Percentiles rank a stretch among this genome's conserved stretches.
phyloP scores from a whole-genome alignment of 2,329 filamentous ascomycete genomes.

The Claviceps citrina region DNA sequence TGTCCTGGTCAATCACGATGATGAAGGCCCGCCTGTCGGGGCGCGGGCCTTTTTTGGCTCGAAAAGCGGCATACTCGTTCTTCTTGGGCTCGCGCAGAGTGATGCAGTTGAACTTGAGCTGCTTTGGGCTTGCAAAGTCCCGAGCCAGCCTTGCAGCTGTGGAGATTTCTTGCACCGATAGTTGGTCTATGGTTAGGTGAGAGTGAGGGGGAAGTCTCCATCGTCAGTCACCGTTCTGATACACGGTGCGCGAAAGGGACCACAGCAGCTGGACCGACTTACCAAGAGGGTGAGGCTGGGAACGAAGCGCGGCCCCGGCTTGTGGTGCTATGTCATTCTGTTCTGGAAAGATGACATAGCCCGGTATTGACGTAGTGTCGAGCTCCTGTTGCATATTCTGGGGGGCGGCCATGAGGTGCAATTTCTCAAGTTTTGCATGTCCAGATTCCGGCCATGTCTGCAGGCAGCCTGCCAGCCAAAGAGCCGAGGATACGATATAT shows the following conservation, averaged over 20 bases:
- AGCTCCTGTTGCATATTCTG: slow-evolving; percentile 7
- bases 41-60: slow-evolving; percentile 31
- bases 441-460: slow-evolving; percentile 2
- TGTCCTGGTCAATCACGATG: slow-evolving; percentile 29
- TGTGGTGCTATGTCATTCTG: slow-evolving; percentile 23
- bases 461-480: too few relatives aligned
- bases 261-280: not conserved
- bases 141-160: slow-evolving; percentile 33
- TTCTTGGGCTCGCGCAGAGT: slow-evolving; percentile 52
- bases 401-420: slow-evolving; percentile 11
- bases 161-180: slow-evolving; percentile 39
- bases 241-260: too few relatives aligned
- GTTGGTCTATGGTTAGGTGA: too few relatives aligned
- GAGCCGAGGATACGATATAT: too few relatives aligned
- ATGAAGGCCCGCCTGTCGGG: slow-evolving; percentile 34
- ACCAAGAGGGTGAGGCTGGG: slow-evolving; percentile 23
- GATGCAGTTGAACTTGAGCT: slow-evolving; percentile 42
- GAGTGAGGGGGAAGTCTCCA: too few relatives aligned
- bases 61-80: slow-evolving; percentile 45
- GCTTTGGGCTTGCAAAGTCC: slow-evolving; percentile 18
- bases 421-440: too few relatives aligned
- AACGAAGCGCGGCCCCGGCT: slow-evolving; percentile 17
- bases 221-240: too few relatives aligned
- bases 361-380: slow-evolving; percentile 28
- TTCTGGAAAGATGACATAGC: slow-evolving; percentile 30